Base-by-base conservation (phyloP, 139 green algal genomes). In the Closterium sp. region DNA sequence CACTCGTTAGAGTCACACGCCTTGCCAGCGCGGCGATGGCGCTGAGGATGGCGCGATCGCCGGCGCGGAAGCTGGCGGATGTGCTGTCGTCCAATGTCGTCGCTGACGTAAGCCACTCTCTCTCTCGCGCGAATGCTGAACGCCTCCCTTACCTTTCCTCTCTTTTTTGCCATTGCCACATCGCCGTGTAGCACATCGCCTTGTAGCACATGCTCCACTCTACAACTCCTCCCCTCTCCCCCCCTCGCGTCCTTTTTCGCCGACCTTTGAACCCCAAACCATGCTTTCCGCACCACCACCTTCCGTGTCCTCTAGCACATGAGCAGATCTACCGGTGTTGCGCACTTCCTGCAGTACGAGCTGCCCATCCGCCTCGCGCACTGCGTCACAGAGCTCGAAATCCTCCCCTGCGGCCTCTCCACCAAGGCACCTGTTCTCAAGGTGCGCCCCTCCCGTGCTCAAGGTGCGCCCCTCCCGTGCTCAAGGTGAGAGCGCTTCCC, bases 341-440 rank as follows among this genome's bases (percentile, higher is more conserved):
- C 97, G 1, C 97, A 99, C 94, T 99, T 99, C 91, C 92, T 99
- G 91, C 97, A 98, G 90, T 97, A 98, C 90, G 98, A 99, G 95
- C 96, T 99, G 66, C 98, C 98, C 10, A 96, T 99, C 21, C 94
- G 98, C 4, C 93, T 99, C 34, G 97, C 97, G 8, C 98, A 99
- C 95, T 94, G 93, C 21, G 97, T 98, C 21, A 96, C 97, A 8
- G 98, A 99, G 94, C 94, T 99, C 32, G 98, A 99, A 90, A 98
- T 98, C 91, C 92, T 99, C 88, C 98, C 98, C 0, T 98, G 98
- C 86, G 98, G 98, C 8, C 94, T 99, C n/a, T 98, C 96, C 16
- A 94, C 94, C 35, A 99, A 98, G 90, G 89, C 94, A 25, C 96
- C 95, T 23, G 96, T 99, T 12, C 87, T 98, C 0, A 98, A 97